These are phyloP conservation scores for Panicum virgatum DNA, from an alignment of 202 grass and related monocot genomes.

Conservation along the genomic window DNA sequence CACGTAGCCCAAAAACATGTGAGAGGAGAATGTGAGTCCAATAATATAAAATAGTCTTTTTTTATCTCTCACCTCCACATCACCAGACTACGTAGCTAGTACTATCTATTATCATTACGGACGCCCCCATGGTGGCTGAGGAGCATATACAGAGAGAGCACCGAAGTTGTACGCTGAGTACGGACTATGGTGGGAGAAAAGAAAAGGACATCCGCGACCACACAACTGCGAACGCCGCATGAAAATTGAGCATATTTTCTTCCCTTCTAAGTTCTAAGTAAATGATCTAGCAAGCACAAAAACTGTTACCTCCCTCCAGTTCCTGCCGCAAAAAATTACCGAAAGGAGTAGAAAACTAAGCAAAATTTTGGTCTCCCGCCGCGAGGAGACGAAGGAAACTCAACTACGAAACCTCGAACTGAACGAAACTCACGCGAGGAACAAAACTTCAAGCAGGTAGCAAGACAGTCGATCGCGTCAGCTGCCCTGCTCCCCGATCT, in stretches of 20 bases:
- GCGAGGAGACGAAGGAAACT: background rate
- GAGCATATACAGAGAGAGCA: no score
- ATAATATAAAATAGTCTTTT: no score
- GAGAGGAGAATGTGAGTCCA: no score
- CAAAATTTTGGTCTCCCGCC: background rate
- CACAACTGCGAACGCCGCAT: background rate
- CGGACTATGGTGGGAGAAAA: no score
- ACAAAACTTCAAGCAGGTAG: background rate
- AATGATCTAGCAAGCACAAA: background rate
- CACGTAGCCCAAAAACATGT: no score
- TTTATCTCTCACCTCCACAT: no score
- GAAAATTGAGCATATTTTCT: background rate
- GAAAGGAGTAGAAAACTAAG: background rate
- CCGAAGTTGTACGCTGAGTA: no score
- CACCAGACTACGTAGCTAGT: no score
- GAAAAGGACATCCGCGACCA: background rate
- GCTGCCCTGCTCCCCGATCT: background rate
- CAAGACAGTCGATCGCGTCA: background rate
- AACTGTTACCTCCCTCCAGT: slow-evolving; percentile 21
- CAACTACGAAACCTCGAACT: background rate
- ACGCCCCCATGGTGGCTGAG: no score
- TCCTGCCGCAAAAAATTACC: slow-evolving; percentile 4
- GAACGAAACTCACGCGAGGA: background rate
- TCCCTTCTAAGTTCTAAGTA: background rate
- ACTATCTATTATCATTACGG: no score